These are phyloP conservation scores for Tuber borchii DNA, from an alignment of 495 filamentous ascomycete species.

Conservation along the genomic window DNA sequence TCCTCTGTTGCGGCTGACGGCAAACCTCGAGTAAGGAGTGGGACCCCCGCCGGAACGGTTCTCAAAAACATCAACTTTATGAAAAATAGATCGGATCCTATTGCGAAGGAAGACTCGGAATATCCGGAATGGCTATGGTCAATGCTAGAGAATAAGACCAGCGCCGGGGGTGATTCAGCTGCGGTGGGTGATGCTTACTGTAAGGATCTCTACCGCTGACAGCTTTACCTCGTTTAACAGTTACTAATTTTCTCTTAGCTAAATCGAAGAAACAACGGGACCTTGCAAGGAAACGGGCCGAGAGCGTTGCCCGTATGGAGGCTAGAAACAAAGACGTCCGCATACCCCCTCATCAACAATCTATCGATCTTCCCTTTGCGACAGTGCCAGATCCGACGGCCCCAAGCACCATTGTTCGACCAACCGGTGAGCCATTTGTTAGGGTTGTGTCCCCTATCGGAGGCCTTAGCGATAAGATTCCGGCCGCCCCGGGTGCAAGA, in stretches of 20 bases:
- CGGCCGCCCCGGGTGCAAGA: constrained; percentile 43
- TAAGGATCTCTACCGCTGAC: constrained; percentile 47
- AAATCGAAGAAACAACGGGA: constrained; percentile 73
- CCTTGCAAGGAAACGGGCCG: constrained; percentile 57
- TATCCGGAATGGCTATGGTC: constrained; percentile 92
- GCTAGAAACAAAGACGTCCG: constrained; percentile 60
- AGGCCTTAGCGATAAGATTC: constrained; percentile 17
- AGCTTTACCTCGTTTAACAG: neutral
- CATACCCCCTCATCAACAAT: constrained; percentile 77
- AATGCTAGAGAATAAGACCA: constrained; percentile 55
- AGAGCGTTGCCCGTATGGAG: constrained; percentile 58
- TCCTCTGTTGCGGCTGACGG: constrained; percentile 10
- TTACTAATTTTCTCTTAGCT: constrained; percentile 47
- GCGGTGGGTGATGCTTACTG: constrained; percentile 63
- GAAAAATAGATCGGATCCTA: constrained; percentile 60
- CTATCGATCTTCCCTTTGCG: constrained; percentile 67
- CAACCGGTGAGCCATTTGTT: constrained; percentile 8
- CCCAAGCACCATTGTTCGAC: too few species aligned
- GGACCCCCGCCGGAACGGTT: constrained; percentile 61
- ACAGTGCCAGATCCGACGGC: constrained; percentile 42
- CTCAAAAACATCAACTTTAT: constrained; percentile 80
- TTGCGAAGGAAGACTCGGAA: constrained; percentile 73
- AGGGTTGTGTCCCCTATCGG: constrained; percentile 28
- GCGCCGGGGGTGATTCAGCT: constrained; percentile 42
- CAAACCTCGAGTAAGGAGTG: constrained; percentile 43